phyloP scores from a whole-genome alignment of 2,329 filamentous ascomycete species.

The Periglandula ipomoeae region DNA sequence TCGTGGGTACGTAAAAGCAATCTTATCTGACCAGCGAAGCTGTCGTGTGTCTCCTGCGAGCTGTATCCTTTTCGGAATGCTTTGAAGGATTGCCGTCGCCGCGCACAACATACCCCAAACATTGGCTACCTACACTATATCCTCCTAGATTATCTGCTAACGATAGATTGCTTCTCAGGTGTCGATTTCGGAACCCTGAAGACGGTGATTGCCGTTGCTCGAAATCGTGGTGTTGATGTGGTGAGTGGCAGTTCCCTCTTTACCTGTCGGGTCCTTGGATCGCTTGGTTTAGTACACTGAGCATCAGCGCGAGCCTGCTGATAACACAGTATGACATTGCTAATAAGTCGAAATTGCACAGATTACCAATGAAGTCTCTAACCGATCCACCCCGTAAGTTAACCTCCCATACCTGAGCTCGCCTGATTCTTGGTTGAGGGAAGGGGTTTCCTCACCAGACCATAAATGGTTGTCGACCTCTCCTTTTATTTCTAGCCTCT shows the following conservation, averaged over 20 bases:
- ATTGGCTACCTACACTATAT: too few relatives aligned
- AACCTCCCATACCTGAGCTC: not conserved
- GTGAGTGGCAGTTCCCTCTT: conserved; percentile 52
- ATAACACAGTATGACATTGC: not conserved
- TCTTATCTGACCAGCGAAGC: too few relatives aligned
- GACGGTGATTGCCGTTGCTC: conserved; percentile 93
- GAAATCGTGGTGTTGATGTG: conserved; percentile 98
- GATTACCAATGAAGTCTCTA: conserved; percentile 99
- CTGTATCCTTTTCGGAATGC: too few relatives aligned
- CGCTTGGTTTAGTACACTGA: too few relatives aligned
- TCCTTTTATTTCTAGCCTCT: not conserved
- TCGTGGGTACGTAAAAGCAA: conserved; percentile 41
- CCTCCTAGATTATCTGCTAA: too few relatives aligned
- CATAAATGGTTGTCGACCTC: too few relatives aligned
- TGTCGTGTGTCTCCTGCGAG: too few relatives aligned
- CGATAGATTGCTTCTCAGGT: conserved; percentile 35
- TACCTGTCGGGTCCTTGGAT: too few relatives aligned
- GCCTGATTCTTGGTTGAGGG: too few relatives aligned
- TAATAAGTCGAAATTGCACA: conserved; percentile 26
- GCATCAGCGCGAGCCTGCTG: not conserved
- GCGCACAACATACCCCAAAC: too few relatives aligned
- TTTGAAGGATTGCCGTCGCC: too few relatives aligned
- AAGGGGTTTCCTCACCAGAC: too few relatives aligned
- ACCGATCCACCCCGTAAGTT: conserved; percentile 93
- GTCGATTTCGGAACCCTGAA: conserved; percentile 95